Evolutionary conservation across 306 rosid genomes (phyloP), one percentile per base, ranked within the genome.

Genomic region (Malus orientalis): DNA sequence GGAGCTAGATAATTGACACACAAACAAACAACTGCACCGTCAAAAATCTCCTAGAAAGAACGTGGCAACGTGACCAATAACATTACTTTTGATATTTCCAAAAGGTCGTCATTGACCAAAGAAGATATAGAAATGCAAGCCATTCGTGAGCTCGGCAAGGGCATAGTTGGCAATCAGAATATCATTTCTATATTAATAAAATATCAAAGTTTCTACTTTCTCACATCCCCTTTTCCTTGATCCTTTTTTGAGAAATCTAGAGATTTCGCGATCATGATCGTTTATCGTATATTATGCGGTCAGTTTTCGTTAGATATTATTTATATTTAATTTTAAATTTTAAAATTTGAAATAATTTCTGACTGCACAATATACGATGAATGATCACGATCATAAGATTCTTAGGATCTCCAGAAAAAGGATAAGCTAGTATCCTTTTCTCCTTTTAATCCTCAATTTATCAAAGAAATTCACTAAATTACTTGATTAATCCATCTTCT

Each of bases 331-430:
- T 36, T 36, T 36, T 36, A 36, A 36, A 36, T 36, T 36, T 36
- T 36, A 36, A 36, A 36, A 6, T 36, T 36, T 36, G 2, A 36
- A 36, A 36, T 36, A 0, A 36, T 36, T 36, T 36, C 0, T 36
- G 0, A 6, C 40, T 2, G 8, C 1, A 36, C 0, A 2, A 36
- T 36, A 0, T 36, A 36, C 0, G 0, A 36, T 36, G 8, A 36
- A 33, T 7, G 0, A 0, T 33, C 8, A 36, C 40, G 1, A 36
- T 36, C 9, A 36, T 0, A 2, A 36, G 0, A 36, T 36, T 2
- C 2, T 2, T 36, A 6, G 1, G 0, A 36, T 36, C 7, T 1
- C 2, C 0, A 36, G 2, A 5, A 36, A 36, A 36, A 36, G 1
- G 4, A 33, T 33, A 1, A 0, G 4, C 40, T 0, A 36, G 8